Base-by-base conservation (phyloP, 371 early-diverging fungal species). In the Mortierella sp. region DNA sequence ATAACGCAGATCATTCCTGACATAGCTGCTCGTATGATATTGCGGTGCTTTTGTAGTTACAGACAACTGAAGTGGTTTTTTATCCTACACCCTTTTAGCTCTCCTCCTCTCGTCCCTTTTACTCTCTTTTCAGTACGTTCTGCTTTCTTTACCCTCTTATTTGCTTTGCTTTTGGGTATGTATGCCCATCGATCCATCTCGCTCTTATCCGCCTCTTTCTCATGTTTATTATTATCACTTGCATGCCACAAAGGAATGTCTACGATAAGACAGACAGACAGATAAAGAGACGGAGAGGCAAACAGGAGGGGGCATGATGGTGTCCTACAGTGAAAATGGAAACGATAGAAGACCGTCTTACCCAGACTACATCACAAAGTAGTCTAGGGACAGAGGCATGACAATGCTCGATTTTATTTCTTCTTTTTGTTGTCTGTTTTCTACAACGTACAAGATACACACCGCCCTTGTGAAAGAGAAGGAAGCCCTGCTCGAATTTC, bases 391-490 rank as follows among this genome's bases (percentile, higher is more conserved):
- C 16, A 41, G 4, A 38, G 35, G 38, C 41, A 38, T 24, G 21
- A 38, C 41, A 21, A 68, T 68, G 68, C 68, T 41, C 68, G 68
- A 68, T 68, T 68, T 35, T 68, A 32, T 63, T 63, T 60, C 6
- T 4, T 63, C 16, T 16, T 51, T 14, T 51, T 38, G 32, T 18
- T 21, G 32, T 21, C 38, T 24, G 21, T 16, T 21, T 41, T 7
- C 43, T 38, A 24, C 68, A 8, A 21, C 24, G 38, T 21, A 12
- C 27, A 56, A 56, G 51, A 18, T 51, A n/a, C n/a, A 56, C 12
- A 11, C 16, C 1, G 16, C 8, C 10, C 38, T 38, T 65, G 65
- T 29, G 29, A 60, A 32, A 32, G 60, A 10, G 51, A 51, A 18
- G 51, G 18, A n/a, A n/a, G 11, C 41, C 41, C 41, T 68, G 41